Base-by-base conservation (phyloP, 2,329 filamentous ascomycete genomes). In the Hortaea werneckii region DNA sequence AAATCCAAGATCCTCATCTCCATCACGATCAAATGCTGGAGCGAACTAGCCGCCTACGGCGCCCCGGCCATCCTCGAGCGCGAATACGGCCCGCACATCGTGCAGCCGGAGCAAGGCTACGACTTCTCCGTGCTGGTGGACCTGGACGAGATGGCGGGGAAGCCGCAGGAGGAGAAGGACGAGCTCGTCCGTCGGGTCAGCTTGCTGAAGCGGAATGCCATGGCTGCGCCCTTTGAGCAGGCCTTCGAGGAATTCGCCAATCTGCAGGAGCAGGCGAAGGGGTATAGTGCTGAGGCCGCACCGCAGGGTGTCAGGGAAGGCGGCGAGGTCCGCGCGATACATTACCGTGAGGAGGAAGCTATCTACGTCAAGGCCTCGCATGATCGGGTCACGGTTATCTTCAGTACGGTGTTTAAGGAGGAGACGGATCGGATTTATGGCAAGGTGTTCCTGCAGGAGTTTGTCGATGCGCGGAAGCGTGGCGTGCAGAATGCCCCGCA, bases 281-380 rank as follows among this genome's bases (percentile, higher is more conserved):
- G 89, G 63, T 96, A 92, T 65, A 95, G 87, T 34, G 87, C 86
- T 2, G 92, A 98, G 67, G 85, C 90, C 51, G 92, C 94, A 44
- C 92, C 92, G 1, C 87, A 95, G 65, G 90, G 89, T 51, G 75
- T 95, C 29, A 74, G 75, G 54, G 92, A 96, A 68, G 90, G 92
- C 42, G 89, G 90, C 47, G 81, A 92, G 57, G 83, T 96, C 49
- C 95, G 94, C 78, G 82, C 90, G 2, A 94, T 99, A 58, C 90
- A 96, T 68, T 98, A 99, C 72, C 85, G 92, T 46, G 94, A 99
- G 62, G 89, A 96, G 73, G 92, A 99, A 67, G 89, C 92, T 43
- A 96, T 99, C 63, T 98, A 94, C 68, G 84, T 98, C 73, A 96
- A 98, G 73, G 90, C 92, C 51, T 94, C 86, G 66, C 85, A 94